These are phyloP conservation scores for Phoma sp. DNA, from an alignment of 2,329 filamentous ascomycete species.

Conservation along the genomic window DNA sequence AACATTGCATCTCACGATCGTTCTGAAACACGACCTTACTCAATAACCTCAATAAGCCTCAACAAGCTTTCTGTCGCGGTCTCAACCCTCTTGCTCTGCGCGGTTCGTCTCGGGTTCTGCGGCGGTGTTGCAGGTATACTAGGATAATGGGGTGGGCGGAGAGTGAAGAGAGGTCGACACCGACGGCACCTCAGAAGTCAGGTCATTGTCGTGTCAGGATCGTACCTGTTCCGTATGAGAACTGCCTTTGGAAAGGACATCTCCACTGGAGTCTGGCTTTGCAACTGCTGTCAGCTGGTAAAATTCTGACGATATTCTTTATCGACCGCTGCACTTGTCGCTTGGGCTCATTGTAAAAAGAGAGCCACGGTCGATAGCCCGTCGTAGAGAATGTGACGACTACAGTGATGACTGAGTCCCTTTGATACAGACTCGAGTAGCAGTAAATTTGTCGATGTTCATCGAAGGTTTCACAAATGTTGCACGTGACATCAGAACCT, in stretches of 20 bases:
- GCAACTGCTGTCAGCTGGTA: no score
- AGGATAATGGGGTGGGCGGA: background rate
- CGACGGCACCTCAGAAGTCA: background rate
- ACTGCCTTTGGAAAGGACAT: background rate
- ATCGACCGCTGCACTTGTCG: no score
- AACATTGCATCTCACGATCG: slow-evolving; percentile 7
- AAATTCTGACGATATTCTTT: no score
- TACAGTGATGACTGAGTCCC: no score
- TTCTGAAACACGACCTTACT: slow-evolving; percentile 8
- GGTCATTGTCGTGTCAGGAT: background rate
- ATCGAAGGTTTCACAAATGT: no score
- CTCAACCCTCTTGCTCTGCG: background rate
- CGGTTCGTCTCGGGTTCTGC: slow-evolving; percentile 9
- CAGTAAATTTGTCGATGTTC: no score
- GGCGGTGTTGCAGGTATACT: background rate
- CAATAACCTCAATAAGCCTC: slow-evolving; percentile 6
- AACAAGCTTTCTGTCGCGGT: slow-evolving; percentile 17
- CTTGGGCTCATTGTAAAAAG: no score
- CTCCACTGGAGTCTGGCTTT: background rate
- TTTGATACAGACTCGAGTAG: no score
- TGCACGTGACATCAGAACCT: no score
- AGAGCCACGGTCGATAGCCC: no score
- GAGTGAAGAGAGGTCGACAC: slow-evolving; percentile 1
- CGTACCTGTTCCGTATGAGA: background rate
- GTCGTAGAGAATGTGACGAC: no score